phyloP scores from a whole-genome alignment of 139 green algal species.

The Picochlorum sp. region DNA sequence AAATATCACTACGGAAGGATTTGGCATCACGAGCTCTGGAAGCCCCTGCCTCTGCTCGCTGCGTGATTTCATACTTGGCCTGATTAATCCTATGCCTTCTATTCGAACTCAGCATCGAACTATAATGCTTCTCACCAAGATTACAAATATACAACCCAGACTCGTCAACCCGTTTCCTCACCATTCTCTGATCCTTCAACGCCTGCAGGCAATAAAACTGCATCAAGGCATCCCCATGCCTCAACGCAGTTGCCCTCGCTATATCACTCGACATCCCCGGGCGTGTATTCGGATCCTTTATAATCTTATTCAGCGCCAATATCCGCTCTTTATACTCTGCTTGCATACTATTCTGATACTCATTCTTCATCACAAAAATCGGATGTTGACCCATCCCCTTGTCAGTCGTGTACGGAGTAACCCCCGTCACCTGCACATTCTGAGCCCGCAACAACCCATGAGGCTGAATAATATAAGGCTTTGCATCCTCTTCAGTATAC shows the following conservation, averaged over 20 bases:
- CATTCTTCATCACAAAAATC: too few relatives aligned
- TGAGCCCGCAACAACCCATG: too few relatives aligned
- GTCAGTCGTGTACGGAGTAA: too few relatives aligned
- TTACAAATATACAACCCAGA: slow-evolving; percentile 54
- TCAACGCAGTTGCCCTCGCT: too few relatives aligned
- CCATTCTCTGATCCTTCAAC: slow-evolving; percentile 20
- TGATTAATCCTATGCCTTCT: slow-evolving; percentile 35
- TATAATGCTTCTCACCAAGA: slow-evolving; percentile 70
- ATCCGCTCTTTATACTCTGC: too few relatives aligned
- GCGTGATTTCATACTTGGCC: slow-evolving; percentile 32
- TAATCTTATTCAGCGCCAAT: too few relatives aligned
- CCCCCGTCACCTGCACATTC: too few relatives aligned
- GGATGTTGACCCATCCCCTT: too few relatives aligned
- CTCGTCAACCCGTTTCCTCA: slow-evolving; percentile 28
- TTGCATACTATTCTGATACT: too few relatives aligned
- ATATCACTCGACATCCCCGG: too few relatives aligned
- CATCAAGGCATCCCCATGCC: slow-evolving; percentile 3
- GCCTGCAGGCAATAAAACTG: slow-evolving; percentile 33
- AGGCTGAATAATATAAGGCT: too few relatives aligned
- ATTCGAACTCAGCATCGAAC: slow-evolving; percentile 46
- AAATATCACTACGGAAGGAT: slow-evolving; percentile 7
- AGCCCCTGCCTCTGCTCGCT: slow-evolving; percentile 26
- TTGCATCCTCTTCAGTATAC: neutral
- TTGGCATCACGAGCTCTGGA: slow-evolving; percentile 32
- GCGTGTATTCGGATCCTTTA: too few relatives aligned